Evolutionary conservation across 805 yeast genomes (phyloP), one percentile per base, ranked within the genome.

Genomic region (Candida takata): DNA sequence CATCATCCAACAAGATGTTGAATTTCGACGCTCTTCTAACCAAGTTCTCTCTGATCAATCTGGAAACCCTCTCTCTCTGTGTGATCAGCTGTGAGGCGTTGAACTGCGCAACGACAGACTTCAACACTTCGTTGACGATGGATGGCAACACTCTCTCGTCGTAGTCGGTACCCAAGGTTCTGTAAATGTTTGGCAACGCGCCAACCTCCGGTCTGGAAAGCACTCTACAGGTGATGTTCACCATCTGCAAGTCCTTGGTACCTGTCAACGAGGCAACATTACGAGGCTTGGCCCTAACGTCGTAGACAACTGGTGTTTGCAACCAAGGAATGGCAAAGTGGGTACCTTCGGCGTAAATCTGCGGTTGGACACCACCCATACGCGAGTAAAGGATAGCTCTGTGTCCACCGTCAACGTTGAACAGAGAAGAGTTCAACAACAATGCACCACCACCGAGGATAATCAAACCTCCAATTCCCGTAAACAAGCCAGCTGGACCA

Each of bases 161-260:
- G 62, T 90, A 92, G 60, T 92, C 97, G 36, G 70, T 71, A 35
- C 98, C 98, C 49, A 92, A 69, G 2, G 98, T 92, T 57, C 97
- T 79, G 67, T 75, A 92, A 47, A 92, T 84, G 10, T 69, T 70
- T 18, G 97, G 95, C 48, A 92, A 70, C 35, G 86, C 77, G 35
- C 62, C 60, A 20, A 86, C 72, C 38, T 83, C 81, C 1, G 98
- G 98, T 59, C 88, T 79, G 37, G 94, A 82, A 51, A 92, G 73
- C 18, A 92, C 98, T 67, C 98, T 81, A 62, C 98, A 92, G n/a
- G 97, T 90, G 56, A 92, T 90, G 62, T 87, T 92, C 33, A 92
- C 98, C 98, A 92, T 92, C 67, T 92, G 98, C 57, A 92, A 72
- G 64, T 92, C 98, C 66, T 92, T 92, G 16, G 98, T 92, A 47